phyloP scores from a whole-genome alignment of 1,284 basidiomycete genomes.

The Ceratobasidium sp. region DNA sequence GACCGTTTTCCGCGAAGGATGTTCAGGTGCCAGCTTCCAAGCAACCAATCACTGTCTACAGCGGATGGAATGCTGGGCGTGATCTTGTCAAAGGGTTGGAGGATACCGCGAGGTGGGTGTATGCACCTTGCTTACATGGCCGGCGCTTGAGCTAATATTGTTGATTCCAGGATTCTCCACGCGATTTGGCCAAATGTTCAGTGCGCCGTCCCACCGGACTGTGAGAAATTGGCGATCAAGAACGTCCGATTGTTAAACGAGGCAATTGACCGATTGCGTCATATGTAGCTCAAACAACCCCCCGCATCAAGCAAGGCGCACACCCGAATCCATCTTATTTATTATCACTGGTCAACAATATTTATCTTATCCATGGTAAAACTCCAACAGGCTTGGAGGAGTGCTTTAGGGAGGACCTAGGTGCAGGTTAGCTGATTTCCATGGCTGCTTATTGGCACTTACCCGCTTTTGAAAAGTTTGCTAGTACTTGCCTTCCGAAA shows the following conservation, averaged over 20 bases:
- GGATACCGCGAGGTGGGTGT: background rate
- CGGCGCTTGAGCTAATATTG: background rate
- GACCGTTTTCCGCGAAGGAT: background rate
- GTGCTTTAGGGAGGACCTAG: too few relatives aligned
- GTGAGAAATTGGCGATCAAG: background rate
- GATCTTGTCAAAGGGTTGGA: background rate
- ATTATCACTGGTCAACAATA: too few relatives aligned
- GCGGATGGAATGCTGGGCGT: background rate
- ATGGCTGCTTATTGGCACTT: too few relatives aligned
- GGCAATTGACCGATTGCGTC: background rate
- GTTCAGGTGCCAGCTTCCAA: background rate
- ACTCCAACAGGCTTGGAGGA: too few relatives aligned
- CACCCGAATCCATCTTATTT: too few relatives aligned
- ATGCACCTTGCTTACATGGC: background rate
- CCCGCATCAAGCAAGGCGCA: too few relatives aligned
- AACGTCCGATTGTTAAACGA: background rate
- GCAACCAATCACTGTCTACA: background rate
- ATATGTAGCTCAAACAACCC: background rate
- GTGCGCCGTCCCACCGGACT: background rate
- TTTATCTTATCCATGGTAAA: too few relatives aligned
- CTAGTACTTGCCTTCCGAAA: too few relatives aligned
- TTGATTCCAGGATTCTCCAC: background rate
- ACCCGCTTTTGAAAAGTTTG: too few relatives aligned
- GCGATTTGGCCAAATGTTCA: background rate
- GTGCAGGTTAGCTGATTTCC: too few relatives aligned